Conservation (phyloP, 2,329 filamentous ascomycete species). For the Fusarium albidum region DNA sequence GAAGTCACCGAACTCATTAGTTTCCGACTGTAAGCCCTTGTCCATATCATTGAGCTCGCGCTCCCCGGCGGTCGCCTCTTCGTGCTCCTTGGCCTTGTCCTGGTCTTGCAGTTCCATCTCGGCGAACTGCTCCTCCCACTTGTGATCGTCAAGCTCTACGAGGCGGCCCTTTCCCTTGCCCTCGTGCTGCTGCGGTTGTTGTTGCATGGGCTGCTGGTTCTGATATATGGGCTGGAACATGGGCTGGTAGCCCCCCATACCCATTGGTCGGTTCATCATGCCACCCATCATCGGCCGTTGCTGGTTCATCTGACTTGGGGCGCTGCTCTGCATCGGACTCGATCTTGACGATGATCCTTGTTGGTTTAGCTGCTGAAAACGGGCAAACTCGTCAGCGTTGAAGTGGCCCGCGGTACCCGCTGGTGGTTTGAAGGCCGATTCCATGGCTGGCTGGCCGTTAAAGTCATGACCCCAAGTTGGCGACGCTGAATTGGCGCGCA, state of each 20-base stretch:
- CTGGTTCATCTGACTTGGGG: conserved; percentile 57
- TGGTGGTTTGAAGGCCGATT: conserved; percentile 71
- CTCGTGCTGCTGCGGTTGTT: conserved; percentile 58
- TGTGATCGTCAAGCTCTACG: conserved; percentile 90
- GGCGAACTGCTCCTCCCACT: conserved; percentile 97
- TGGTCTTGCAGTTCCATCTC: conserved; percentile 78
- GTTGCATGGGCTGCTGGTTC: conserved; percentile 51
- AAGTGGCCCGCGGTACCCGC: conserved; percentile 69
- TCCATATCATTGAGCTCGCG: conserved; percentile 90
- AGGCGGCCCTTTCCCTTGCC: conserved; percentile 88
- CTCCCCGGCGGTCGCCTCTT: conserved; percentile 77
- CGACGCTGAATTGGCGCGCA: conserved; percentile 62
- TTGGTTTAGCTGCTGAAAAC: conserved; percentile 79
- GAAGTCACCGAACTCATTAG: conserved; percentile 83
- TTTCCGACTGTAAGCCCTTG: conserved; percentile 71
- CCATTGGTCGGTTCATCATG: conserved; percentile 61
- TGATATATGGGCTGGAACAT: conserved; percentile 64
- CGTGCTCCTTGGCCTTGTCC: conserved; percentile 62
- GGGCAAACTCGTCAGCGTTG: conserved; percentile 84
- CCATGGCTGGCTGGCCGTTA: conserved; percentile 71
- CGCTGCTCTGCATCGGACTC: conserved; percentile 66
- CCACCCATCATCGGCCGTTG: conserved; percentile 70
- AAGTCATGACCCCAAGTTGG: conserved; percentile 64
- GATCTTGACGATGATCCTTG: conserved; percentile 60
- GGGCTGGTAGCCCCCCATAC: conserved; percentile 50